phyloP scores from a whole-genome alignment of 177 flowering plant genomes.

The Vitis hybrid region DNA sequence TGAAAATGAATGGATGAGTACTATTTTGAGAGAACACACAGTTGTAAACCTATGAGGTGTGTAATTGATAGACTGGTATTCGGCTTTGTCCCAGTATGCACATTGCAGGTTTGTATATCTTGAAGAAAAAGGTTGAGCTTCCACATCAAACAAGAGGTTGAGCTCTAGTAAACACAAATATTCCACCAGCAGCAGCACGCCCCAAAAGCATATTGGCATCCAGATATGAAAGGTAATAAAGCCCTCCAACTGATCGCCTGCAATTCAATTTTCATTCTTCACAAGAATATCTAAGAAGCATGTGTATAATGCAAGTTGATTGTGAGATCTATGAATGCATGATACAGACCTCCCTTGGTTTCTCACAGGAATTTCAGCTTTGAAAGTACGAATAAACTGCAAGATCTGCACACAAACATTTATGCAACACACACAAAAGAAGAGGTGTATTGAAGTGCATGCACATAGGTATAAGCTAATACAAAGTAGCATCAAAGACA shows the following conservation, averaged over 20 bases:
- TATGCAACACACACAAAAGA: not conserved
- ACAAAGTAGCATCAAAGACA: too few species aligned
- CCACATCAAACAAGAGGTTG: slow-evolving; percentile 48
- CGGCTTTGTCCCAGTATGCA: too few species aligned
- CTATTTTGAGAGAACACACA: too few species aligned
- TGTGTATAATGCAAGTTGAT: not conserved
- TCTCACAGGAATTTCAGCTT: slow-evolving; percentile 64
- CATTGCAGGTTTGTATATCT: not conserved
- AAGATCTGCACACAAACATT: slow-evolving; percentile 48
- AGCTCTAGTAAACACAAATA: slow-evolving; percentile 79
- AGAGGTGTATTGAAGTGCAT: not conserved
- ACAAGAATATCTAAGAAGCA: not conserved
- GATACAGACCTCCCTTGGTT: slow-evolving; percentile 45
- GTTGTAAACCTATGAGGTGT: not conserved
- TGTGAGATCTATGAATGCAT: not conserved
- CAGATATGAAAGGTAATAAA: slow-evolving; percentile 83
- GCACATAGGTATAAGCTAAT: too few species aligned
- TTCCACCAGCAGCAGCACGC: slow-evolving; percentile 89
- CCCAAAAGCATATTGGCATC: slow-evolving; percentile 87
- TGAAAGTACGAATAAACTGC: slow-evolving; percentile 68
- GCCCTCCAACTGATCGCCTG: slow-evolving; percentile 78
- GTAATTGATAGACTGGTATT: not conserved
- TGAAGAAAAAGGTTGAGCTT: not conserved
- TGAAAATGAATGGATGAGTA: too few species aligned
- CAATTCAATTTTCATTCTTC: slow-evolving; percentile 9